Conservation (phyloP, 306 rosid species). For the Senna tora region DNA sequence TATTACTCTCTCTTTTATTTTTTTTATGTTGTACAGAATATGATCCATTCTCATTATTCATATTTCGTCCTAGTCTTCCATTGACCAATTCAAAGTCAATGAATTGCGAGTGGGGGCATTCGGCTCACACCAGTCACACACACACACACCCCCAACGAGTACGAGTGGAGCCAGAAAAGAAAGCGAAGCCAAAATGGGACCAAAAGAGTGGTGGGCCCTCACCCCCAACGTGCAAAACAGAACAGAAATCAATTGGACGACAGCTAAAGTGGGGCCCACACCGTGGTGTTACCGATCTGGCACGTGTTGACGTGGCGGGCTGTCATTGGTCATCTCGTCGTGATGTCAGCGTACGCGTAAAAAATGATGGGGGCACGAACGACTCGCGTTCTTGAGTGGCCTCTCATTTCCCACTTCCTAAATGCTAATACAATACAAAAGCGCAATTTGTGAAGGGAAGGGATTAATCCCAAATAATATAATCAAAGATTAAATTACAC, state of each 20-base stretch:
- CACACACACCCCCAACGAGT: no score
- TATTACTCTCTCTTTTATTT: no score
- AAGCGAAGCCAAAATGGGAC: conserved; percentile 12
- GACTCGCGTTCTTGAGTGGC: conserved; percentile 39
- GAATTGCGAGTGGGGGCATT: neutral
- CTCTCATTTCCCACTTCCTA: conserved; percentile 6
- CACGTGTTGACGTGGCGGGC: conserved; percentile 42
- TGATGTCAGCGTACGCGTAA: conserved; percentile 42
- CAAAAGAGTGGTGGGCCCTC: neutral
- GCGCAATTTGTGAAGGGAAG: no score
- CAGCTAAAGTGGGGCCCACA: conserved; percentile 60
- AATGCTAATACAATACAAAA: no score
- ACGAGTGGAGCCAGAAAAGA: neutral
- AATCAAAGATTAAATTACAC: no score
- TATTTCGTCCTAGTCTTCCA: no score
- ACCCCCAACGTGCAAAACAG: neutral
- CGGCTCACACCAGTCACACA: no score
- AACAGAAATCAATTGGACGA: conserved; percentile 28
- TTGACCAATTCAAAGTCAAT: neutral
- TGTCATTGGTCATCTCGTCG: neutral
- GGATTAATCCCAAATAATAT: no score
- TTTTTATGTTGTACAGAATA: no score
- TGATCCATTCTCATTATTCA: no score
- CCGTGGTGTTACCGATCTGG: conserved; percentile 49
- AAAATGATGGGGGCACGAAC: no score